A percentile compares a stretch with the other conserved stretches of the same genome.
phyloP scores from a whole-genome alignment of 169 alveolate genomes.

The Cryptosporidium baileyi region DNA sequence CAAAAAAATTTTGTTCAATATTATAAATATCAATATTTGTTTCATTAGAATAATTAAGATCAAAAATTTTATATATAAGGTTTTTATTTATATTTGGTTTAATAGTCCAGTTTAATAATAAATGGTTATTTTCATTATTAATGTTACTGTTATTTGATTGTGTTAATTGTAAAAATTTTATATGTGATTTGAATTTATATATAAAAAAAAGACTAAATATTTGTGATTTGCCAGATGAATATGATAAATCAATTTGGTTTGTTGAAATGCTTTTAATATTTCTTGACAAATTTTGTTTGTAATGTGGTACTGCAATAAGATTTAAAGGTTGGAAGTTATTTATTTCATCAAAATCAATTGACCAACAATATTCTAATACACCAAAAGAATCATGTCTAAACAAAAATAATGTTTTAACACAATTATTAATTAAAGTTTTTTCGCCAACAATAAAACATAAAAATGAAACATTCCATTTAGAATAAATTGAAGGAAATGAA shows the following conservation, averaged over 20 bases:
- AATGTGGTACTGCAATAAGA: constrained; percentile 33
- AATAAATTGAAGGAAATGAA: constrained; percentile 52
- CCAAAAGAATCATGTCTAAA: constrained; percentile 69
- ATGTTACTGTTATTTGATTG: neutral
- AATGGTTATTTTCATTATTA: neutral
- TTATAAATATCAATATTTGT: neutral
- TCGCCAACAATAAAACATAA: constrained; percentile 43
- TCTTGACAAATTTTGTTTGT: neutral
- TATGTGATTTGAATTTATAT: neutral
- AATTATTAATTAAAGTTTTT: neutral
- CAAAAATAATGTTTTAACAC: neutral
- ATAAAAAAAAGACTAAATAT: constrained; percentile 26
- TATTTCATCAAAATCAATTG: neutral
- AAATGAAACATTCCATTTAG: constrained; percentile 47
- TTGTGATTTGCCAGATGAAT: neutral
- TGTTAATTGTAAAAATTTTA: constrained; percentile 32
- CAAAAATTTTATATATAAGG: neutral
- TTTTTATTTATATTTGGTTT: neutral
- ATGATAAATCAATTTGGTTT: neutral
- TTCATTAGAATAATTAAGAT: neutral
- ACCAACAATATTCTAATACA: constrained; percentile 54
- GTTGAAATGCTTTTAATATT: constrained; percentile 5
- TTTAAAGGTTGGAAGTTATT: neutral
- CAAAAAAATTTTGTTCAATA: constrained; percentile 4
- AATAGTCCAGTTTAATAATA: constrained; percentile 5